Percentiles rank a stretch among this genome's conserved stretches.
phyloP scores from a whole-genome alignment of 2,329 filamentous ascomycete species.

The Cadophora luteo-olivacea region DNA sequence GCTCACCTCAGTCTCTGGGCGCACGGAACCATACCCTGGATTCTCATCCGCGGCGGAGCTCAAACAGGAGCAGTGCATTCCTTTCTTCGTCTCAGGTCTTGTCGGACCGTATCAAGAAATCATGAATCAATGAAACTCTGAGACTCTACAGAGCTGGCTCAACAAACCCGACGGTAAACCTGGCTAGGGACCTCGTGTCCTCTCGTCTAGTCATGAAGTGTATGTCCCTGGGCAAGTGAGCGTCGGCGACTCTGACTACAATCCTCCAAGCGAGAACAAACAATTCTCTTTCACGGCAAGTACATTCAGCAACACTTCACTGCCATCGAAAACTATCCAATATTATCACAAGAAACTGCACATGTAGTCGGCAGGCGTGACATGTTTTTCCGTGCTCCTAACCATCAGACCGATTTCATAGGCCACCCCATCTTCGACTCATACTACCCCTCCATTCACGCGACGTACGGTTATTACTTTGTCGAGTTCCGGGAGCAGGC shows the following conservation, averaged over 20 bases:
- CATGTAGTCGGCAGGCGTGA: conserved; percentile 50
- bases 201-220: conserved; percentile 53
- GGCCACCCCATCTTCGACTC: conserved; percentile 39
- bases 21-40: conserved; percentile 31
- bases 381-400: conserved; percentile 12
- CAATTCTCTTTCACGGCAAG: conserved; percentile 31
- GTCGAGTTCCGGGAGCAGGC: conserved; percentile 52
- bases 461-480: conserved; percentile 53
- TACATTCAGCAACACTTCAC: conserved; percentile 41
- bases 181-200: conserved; percentile 56
- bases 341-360: conserved; percentile 47
- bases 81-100: too few species aligned
- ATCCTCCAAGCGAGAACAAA: conserved; percentile 28
- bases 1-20: conserved; percentile 44
- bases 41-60: conserved; percentile 39
- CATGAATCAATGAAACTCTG: too few species aligned
- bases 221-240: conserved; percentile 48
- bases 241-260: conserved; percentile 35
- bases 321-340: conserved; percentile 30
- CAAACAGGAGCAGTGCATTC: conserved; percentile 40
- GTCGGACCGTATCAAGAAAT: too few species aligned
- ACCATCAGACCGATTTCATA: conserved; percentile 32
- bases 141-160: conserved; percentile 47
- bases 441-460: conserved; percentile 51
- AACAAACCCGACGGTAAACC: conserved; percentile 54